A percentile compares a stretch with the other conserved stretches of the same genome.
phyloP scores from a whole-genome alignment of 1,139 yeast genomes.

The Saccharomyces hybrid region DNA sequence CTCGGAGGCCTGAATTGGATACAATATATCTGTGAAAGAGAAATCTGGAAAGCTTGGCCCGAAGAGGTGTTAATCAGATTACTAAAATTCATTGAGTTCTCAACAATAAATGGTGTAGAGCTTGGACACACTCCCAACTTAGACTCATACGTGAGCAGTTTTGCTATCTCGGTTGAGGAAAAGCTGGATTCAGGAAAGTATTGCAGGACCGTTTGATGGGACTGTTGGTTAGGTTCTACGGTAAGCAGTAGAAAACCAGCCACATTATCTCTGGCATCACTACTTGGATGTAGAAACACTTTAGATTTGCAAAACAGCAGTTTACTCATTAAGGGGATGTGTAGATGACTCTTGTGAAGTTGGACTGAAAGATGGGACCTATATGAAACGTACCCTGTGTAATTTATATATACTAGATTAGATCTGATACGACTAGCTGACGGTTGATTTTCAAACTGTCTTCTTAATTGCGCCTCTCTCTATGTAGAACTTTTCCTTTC shows the following conservation, averaged over 20 bases:
- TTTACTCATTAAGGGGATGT: conserved; percentile 3
- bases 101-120: background rate
- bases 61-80: conserved; percentile 13
- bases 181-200: conserved; percentile 67
- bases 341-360: background rate
- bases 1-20: conserved; percentile 80
- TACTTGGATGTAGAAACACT: conserved; percentile 77
- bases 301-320: conserved; percentile 47
- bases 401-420: background rate
- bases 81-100: conserved; percentile 10
- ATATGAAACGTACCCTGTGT: background rate
- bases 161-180: conserved; percentile 21
- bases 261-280: conserved; percentile 64
- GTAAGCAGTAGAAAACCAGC: conserved; percentile 67
- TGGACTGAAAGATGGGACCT: background rate
- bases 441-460: background rate
- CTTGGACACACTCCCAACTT: conserved; percentile 5
- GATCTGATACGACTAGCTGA: background rate
- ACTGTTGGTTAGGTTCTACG: conserved; percentile 39
- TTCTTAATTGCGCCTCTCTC: background rate
- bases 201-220: conserved; percentile 55
- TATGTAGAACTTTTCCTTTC: background rate
- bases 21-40: conserved; percentile 46
- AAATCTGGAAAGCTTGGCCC: conserved; percentile 21
- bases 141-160: conserved; percentile 18